Evolutionary conservation across 306 rosid genomes (phyloP), one percentile per base, ranked within the genome.

Genomic region (Ormosia semicastrata): DNA sequence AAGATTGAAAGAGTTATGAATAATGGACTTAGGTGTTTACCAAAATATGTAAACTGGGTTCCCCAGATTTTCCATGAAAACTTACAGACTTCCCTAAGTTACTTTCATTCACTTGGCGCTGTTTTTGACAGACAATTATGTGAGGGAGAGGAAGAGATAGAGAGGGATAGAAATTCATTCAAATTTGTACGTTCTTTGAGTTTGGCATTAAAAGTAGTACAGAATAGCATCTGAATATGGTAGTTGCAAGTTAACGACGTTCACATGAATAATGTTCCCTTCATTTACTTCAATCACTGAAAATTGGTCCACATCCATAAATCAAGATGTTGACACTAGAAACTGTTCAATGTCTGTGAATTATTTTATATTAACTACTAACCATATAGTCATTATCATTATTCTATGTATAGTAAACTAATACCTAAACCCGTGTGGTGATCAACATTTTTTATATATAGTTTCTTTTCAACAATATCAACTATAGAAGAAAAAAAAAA

Each of bases 181-280:
- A 81, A 57, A 79, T 76, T 66, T 77, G 78, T 79, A 78, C 81
- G 80, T 75, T 75, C 37, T 76, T 73, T 78, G 92, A 85, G 91
- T 84, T 89, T 73, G 89, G 78, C 90, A 89, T 82, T 80, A 85
- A 84, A 86, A 83, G 81, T 88, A 74, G 79, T 72, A 85, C 73
- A 71, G 81, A 81, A 84, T 82, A 79, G 89, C 78, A 78, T 89
- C 89, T 88, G 92, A 86, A 89, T 84, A 83, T 89, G 97, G 97
- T 93, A 85, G 95, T 89, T 90, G 94, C 50, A 89, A 87, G 97
- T 88, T 91, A 84, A 85, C 90, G 88, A 87, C 86, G 91, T 88
- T 90, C 95, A 95, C 98, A 95, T 91, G 98, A 93, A 88, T 87
- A 93, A 87, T 90, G 98, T 89, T 93, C 93, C 95, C 94, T 84